These are phyloP conservation scores for Suillus lakei DNA, from an alignment of 768 basidiomycete species.

Conservation along the genomic window DNA sequence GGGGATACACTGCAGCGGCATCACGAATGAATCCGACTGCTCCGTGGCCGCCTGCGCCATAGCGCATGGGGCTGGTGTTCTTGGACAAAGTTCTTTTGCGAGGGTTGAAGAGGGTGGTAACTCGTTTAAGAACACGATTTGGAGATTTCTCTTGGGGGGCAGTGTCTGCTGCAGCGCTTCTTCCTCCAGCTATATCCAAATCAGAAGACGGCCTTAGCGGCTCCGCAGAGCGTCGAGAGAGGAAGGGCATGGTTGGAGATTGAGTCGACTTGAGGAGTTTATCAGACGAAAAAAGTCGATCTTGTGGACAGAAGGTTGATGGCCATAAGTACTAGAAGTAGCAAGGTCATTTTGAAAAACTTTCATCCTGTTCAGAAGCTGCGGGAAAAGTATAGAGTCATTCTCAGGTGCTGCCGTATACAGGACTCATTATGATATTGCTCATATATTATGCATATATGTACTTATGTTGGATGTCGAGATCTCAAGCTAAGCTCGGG, in stretches of 20 bases:
- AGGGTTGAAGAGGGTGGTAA: slow-evolving; percentile 29
- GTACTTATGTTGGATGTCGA: neutral
- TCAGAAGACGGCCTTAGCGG: slow-evolving; percentile 19
- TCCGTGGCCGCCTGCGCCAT: neutral
- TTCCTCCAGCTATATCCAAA: slow-evolving; percentile 6
- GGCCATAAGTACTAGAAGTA: neutral
- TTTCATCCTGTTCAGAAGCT: neutral
- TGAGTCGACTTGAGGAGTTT: slow-evolving; percentile 1
- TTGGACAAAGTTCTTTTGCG: slow-evolving; percentile 29
- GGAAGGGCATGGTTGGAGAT: slow-evolving; percentile 29
- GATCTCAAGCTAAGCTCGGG: neutral
- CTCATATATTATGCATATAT: neutral
- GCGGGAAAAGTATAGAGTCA: neutral
- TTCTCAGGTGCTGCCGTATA: slow-evolving; percentile 6
- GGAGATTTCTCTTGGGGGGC: slow-evolving; percentile 26
- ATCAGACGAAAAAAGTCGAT: neutral
- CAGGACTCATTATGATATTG: neutral
- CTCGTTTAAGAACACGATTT: slow-evolving; percentile 32
- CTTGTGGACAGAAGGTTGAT: neutral
- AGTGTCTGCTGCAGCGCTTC: slow-evolving; percentile 12
- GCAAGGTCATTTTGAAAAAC: neutral
- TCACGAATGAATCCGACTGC: slow-evolving; percentile 25
- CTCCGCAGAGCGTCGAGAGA: slow-evolving; percentile 34
- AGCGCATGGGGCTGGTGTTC: neutral
- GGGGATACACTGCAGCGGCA: slow-evolving; percentile 19